Evolutionary conservation across 2,329 filamentous ascomycete species (phyloP), one percentile per base, ranked within the genome.

Genomic region (Stachybotrys chartarum): DNA sequence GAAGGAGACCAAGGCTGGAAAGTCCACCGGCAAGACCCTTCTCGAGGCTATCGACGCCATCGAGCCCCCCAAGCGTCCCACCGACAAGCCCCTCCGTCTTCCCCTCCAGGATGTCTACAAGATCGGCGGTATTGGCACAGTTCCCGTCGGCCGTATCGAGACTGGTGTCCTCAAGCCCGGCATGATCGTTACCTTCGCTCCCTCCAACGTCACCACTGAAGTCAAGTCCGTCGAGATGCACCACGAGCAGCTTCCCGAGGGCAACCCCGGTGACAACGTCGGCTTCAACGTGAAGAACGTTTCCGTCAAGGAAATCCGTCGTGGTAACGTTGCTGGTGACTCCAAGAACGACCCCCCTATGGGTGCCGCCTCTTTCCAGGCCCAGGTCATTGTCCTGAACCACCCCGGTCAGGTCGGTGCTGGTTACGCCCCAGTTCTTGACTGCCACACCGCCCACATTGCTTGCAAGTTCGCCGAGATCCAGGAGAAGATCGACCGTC

Each of bases 281-380:
- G 94, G 94, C 72, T 99, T 99, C 92, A 99, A 99, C 90, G 93
- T 99, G 83, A 99, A 99, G 92, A 99, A 99, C 94, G 94, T 99
- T 73, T 97, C 94, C 79, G 94, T 99, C 83, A 99, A 99, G 92
- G 94, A 99, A 79, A 96, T 99, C 75, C 94, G 94, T 81, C 94
- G 94, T 96, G 94, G 94, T 75, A 97, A 99, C 88, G 94, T 99
- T 71, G 90, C 90, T 72, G 91, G 91, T 91, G 94, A 99, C 91
- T 93, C 90, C 86, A 99, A 99, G 92, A 95, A 96, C 85, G 94
- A 99, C 83, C 94, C 94, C 71, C 91, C 94, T 65, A 76, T 80
- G 75, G 94, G 84, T 72, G 86, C 85, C 73, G 91, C 93, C 72
- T 92, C 88, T 72, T 99, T 99, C 91, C 95, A 91, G 79, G 94